These are phyloP conservation scores for Aegilops bicornis DNA, from an alignment of 176 grass and related monocot genomes.

Conservation along the genomic window DNA sequence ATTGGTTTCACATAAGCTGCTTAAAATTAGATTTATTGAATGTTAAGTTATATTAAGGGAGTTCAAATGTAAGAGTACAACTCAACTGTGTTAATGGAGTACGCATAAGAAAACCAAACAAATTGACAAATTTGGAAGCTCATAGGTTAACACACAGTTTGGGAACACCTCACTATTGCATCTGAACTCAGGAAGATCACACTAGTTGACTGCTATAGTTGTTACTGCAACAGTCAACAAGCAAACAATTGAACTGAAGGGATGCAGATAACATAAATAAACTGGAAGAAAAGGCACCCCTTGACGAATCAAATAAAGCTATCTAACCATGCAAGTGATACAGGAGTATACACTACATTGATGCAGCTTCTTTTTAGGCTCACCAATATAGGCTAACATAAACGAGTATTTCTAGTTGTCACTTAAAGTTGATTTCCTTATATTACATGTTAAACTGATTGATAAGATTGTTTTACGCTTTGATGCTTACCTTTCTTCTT, in stretches of 20 bases:
- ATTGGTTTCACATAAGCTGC: not conserved
- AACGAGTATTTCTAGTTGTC: slow-evolving; percentile 9
- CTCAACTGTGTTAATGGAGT: not conserved
- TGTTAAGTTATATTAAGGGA: not conserved
- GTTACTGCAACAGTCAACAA: not conserved
- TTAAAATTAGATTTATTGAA: not conserved
- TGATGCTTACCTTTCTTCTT: slow-evolving; percentile 86
- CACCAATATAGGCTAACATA: not conserved
- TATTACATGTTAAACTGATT: not conserved
- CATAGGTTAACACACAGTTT: slow-evolving; percentile 16
- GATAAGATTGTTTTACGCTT: not conserved
- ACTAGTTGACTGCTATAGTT: not conserved
- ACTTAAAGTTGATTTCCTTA: not conserved
- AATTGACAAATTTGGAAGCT: not conserved
- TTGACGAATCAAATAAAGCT: not conserved
- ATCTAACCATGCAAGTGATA: slow-evolving; percentile 8
- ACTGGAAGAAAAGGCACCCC: not conserved
- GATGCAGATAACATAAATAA: not conserved
- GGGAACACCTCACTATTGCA: not conserved
- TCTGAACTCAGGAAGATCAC: not conserved
- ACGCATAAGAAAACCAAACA: slow-evolving; percentile 1
- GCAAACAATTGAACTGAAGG: not conserved
- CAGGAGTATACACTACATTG: not conserved
- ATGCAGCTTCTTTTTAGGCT: slow-evolving; percentile 26
- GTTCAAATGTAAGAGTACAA: not conserved